Evolutionary conservation across 1,284 basidiomycete species (phyloP).

Genomic region (Microstroma glucosiphilum): DNA sequence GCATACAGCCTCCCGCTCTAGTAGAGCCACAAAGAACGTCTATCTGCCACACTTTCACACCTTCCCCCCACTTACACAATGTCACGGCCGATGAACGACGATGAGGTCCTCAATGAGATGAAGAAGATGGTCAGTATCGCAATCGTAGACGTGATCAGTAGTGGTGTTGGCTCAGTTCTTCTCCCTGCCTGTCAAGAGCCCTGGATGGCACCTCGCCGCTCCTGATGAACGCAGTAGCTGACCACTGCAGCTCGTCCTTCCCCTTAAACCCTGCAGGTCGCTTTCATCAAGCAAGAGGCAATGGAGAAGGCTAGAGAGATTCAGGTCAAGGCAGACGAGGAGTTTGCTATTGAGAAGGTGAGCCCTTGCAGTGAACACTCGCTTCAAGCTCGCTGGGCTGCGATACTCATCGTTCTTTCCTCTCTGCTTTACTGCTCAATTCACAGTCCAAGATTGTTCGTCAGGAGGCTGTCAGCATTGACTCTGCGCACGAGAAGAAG

Average conservation of each 20-base stretch:
- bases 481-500: constrained; percentile 47
- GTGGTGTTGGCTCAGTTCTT: no score
- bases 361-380: neutral
- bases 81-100: constrained; percentile 74
- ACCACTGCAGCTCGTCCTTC: neutral
- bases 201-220: neutral
- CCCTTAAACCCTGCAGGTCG: constrained; percentile 23
- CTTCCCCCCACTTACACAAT: constrained; percentile 19
- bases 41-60: neutral
- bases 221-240: neutral
- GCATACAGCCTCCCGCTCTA: no score
- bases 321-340: constrained; percentile 50
- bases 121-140: constrained; percentile 78
- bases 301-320: constrained; percentile 50
- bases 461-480: constrained; percentile 45
- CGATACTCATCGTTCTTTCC: neutral
- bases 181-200: neutral
- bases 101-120: constrained; percentile 93
- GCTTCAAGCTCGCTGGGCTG: neutral
- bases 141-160: neutral
- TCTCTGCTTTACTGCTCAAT: neutral
- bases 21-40: no score
- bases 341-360: constrained; percentile 49
- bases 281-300: constrained; percentile 51
- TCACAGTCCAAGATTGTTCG: constrained; percentile 45